Evolutionary conservation across 495 filamentous ascomycete species (phyloP), one percentile per base, ranked within the genome.

Genomic region (Viridothelium virens): DNA sequence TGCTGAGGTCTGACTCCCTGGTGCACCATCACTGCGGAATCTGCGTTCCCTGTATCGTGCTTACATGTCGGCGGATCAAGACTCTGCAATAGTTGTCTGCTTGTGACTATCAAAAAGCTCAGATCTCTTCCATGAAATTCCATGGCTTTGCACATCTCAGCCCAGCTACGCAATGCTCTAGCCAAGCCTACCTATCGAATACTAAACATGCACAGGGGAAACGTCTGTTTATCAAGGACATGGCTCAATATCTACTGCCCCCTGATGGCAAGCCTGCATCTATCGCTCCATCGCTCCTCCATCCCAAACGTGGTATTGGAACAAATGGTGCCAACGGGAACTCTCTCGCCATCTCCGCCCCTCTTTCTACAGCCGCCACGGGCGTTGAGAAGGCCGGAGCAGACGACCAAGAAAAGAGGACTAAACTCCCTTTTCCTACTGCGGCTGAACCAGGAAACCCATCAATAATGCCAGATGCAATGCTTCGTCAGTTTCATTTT

Each of bases 221-320:
- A 78, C 88, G 94, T 65, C 76, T 96, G 70, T 96, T 97, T 81
- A 94, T 98, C 84, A 98, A 98, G 76, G 94, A 97, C 76, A 98
- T 98, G 73, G 84, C 88, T 46, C 86, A 97, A 75, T 96, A 97
- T 74, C 79, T 96, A 53, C 77, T 89, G 65, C 91, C 93, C 4
- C 92, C 91, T 2, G 74, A 86, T 67, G 78, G 79, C n/a, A 80
- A 86, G 64, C 79, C 82, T 18, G 84, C 89, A 48, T 81, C 76
- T 44, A 86, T 93, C 65, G 90, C 91, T 25, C 91, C 90, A 2
- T 93, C 90, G 38, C 80, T 97, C 38, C 73, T 80, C 41, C 75
- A 78, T 71, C 77, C 81, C 69, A 85, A 85, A 69, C 85, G 85
- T 61, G 86, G 87, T 37, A 83, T 89, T 64, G 85, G 85, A 34